These are phyloP conservation scores for Venturiaceae sp. DNA, from an alignment of 2,329 filamentous ascomycete species.

Conservation along the genomic window DNA sequence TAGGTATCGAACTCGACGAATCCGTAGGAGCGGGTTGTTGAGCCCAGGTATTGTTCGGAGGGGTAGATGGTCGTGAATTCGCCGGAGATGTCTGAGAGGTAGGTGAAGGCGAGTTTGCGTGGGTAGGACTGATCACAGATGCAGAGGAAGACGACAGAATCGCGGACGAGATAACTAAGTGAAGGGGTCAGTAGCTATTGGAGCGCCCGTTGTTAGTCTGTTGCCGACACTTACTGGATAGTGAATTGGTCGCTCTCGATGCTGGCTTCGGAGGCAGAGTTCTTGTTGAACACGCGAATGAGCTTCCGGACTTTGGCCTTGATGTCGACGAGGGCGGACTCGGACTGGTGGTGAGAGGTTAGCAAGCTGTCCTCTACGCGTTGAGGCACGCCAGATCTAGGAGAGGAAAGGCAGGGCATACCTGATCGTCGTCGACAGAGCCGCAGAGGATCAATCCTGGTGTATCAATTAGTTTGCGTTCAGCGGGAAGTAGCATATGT, in stretches of 20 bases:
- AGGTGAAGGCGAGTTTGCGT: constrained; percentile 96
- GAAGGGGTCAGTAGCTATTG: neutral
- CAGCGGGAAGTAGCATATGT: neutral
- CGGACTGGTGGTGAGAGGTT: constrained; percentile 37
- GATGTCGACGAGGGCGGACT: constrained; percentile 71
- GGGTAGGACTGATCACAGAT: constrained; percentile 92
- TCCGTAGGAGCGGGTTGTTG: constrained; percentile 77
- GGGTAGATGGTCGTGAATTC: constrained; percentile 89
- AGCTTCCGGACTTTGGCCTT: constrained; percentile 88
- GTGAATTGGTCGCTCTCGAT: constrained; percentile 80
- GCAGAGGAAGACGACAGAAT: constrained; percentile 81
- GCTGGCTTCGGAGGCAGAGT: constrained; percentile 80
- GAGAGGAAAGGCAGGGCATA: constrained; percentile 24
- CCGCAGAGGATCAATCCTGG: constrained; percentile 89
- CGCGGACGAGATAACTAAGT: constrained; percentile 69
- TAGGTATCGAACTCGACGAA: constrained; percentile 98
- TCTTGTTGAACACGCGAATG: constrained; percentile 77
- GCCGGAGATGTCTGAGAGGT: constrained; percentile 81
- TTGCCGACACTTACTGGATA: constrained; percentile 59
- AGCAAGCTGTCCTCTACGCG: constrained; percentile 10
- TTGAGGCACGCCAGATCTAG: constrained; percentile 2
- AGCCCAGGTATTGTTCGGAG: constrained; percentile 59
- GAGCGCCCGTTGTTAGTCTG: neutral
- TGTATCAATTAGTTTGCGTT: constrained; percentile 10
- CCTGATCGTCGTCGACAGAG: constrained; percentile 84